Conservation (phyloP, 345 rosid species). For the Brassica nigra region DNA sequence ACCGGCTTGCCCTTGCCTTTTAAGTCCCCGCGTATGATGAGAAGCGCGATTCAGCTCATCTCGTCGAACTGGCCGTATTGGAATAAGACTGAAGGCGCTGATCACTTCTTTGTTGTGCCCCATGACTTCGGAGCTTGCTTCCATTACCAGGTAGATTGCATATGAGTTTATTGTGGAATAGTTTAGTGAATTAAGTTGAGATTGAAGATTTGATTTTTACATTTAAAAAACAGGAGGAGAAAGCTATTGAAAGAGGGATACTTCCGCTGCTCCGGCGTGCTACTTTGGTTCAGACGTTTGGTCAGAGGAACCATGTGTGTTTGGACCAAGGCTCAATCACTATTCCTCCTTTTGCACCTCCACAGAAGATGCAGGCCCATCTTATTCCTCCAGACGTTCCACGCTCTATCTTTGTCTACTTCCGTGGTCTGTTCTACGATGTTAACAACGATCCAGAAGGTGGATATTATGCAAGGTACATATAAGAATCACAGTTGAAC, state of each 20-base stretch:
- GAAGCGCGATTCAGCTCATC: constrained; percentile 84
- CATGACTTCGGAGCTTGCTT: constrained; percentile 98
- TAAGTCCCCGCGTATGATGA: constrained; percentile 92
- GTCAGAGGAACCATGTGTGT: constrained; percentile 94
- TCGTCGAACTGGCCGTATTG: constrained; percentile 88
- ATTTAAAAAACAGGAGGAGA: constrained; percentile 66
- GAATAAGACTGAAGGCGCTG: constrained; percentile 92
- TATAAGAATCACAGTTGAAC: neutral
- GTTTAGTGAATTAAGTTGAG: neutral
- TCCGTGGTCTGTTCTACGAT: constrained; percentile 90
- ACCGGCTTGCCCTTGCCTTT: constrained; percentile 92
- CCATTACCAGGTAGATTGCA: constrained; percentile 70
- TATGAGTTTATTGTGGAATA: neutral
- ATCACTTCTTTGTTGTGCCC: constrained; percentile 93
- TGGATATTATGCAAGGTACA: constrained; percentile 93
- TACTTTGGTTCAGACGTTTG: constrained; percentile 93
- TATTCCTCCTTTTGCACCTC: constrained; percentile 96
- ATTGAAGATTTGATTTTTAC: neutral
- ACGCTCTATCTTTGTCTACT: constrained; percentile 92
- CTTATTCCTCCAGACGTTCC: constrained; percentile 73
- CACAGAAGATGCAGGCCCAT: constrained; percentile 89
- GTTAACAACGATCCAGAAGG: constrained; percentile 98
- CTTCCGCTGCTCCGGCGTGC: constrained; percentile 78
- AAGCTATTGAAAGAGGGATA: constrained; percentile 86
- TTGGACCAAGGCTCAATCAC: constrained; percentile 85